Evolutionary conservation across 164 flowering plant genomes (phyloP).

Genomic region (Magnolia kwangsiensis): DNA sequence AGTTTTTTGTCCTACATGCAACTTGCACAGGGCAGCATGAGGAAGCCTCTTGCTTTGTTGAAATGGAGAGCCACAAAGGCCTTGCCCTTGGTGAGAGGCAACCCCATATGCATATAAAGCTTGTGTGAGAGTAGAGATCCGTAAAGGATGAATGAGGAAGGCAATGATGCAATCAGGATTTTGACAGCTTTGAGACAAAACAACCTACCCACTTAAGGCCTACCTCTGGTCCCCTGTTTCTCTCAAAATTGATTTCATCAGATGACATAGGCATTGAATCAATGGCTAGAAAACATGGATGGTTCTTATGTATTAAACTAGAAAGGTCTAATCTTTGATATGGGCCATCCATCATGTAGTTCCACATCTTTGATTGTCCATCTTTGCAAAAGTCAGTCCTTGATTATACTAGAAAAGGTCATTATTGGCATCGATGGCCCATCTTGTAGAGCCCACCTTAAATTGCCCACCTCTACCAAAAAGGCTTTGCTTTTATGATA

Average conservation of each 20-base stretch:
- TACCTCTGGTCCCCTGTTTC: not conserved
- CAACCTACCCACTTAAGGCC: not conserved
- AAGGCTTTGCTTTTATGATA: no score
- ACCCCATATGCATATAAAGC: not conserved
- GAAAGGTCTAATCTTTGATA: not conserved
- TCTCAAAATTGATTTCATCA: not conserved
- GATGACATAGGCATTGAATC: not conserved
- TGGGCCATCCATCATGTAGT: not conserved
- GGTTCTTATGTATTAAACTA: not conserved
- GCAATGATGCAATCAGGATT: constrained; percentile 11
- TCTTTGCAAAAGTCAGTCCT: no score
- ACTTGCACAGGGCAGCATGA: not conserved
- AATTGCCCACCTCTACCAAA: no score
- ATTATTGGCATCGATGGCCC: no score
- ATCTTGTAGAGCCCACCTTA: no score
- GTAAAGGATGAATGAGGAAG: not conserved
- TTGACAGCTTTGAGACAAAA: constrained; percentile 7
- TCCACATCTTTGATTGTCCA: not conserved
- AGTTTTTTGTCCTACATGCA: not conserved
- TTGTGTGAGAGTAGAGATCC: not conserved
- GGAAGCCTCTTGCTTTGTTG: not conserved
- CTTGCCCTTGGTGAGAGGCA: not conserved
- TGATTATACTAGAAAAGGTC: no score
- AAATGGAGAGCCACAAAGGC: no score
- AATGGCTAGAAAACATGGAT: not conserved